Evolutionary conservation across 2,329 filamentous ascomycete genomes (phyloP).

Genomic region (Hypoxylon sp.): DNA sequence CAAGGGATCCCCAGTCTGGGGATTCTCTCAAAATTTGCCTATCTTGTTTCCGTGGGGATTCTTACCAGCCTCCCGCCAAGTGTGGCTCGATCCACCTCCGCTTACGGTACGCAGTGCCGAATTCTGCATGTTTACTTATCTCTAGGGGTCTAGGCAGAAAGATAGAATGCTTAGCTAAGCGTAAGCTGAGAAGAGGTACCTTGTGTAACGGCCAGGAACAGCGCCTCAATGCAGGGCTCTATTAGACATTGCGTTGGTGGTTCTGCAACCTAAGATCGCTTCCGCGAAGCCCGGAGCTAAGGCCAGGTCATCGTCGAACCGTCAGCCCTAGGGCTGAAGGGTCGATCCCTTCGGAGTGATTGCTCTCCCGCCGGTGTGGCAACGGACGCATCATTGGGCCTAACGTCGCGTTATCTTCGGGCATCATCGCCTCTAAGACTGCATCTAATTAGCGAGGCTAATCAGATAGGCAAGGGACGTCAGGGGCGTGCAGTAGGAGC

Average conservation of each 20-base stretch:
- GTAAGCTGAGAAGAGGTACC: conserved; percentile 34
- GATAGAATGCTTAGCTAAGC: conserved; percentile 36
- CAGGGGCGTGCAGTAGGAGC: neutral
- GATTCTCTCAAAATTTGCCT: conserved; percentile 14
- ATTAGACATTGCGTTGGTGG: neutral
- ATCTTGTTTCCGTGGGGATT: conserved; percentile 24
- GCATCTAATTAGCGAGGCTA: conserved; percentile 4
- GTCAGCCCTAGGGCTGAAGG: conserved; percentile 33
- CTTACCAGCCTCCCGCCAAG: conserved; percentile 11
- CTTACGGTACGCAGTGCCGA: conserved; percentile 36
- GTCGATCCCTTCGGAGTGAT: conserved; percentile 8
- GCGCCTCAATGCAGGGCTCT: conserved; percentile 2
- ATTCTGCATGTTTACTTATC: conserved; percentile 37
- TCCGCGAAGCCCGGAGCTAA: conserved; percentile 11
- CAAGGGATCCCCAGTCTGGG: conserved; percentile 38
- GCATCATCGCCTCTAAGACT: conserved; percentile 12
- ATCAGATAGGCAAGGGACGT: neutral
- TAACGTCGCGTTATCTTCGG: conserved; percentile 5
- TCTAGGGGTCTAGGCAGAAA: conserved; percentile 13
- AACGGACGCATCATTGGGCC: neutral
- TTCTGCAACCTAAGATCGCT: conserved; percentile 21
- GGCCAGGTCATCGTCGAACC: neutral
- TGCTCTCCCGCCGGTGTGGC: conserved; percentile 14
- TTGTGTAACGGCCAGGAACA: conserved; percentile 28
- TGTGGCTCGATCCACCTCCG: conserved; percentile 15